Evolutionary conservation across 441 rosid species (phyloP).

Genomic region (Erodium texanum): DNA sequence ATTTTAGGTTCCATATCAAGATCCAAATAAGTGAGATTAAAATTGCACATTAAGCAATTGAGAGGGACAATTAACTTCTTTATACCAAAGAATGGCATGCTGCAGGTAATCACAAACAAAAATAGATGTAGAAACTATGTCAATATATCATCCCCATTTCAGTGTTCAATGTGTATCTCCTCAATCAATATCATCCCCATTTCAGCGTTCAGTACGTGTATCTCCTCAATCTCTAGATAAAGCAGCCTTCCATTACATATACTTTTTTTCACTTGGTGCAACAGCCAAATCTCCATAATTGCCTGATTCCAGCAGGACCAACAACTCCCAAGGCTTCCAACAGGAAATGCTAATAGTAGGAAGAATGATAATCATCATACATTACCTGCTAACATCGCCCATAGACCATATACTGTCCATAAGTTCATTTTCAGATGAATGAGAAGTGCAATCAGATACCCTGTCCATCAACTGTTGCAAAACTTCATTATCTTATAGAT

Average conservation of each 20-base stretch:
- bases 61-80: too few species aligned
- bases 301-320: neutral
- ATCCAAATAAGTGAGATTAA: neutral
- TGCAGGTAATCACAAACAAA: too few species aligned
- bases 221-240: neutral
- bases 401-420: slow-evolving; percentile 44
- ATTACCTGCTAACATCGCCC: slow-evolving; percentile 48
- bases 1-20: slow-evolving; percentile 6
- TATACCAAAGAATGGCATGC: too few species aligned
- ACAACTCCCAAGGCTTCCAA: neutral
- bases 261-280: neutral
- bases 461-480: slow-evolving; percentile 42
- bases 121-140: neutral
- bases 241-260: neutral
- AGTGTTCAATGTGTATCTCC: neutral
- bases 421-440: slow-evolving; percentile 50
- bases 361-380: slow-evolving; percentile 10
- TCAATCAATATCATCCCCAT: neutral
- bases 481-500: slow-evolving; percentile 11
- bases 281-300: neutral
- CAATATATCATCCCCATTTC: neutral
- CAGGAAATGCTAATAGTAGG: neutral
- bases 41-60: too few species aligned
- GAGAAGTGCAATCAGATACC: slow-evolving; percentile 41
- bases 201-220: neutral